Percentiles rank a stretch among this genome's conserved stretches.
phyloP scores from a whole-genome alignment of 2,329 filamentous ascomycete genomes.

The Xylariaceae sp. region DNA sequence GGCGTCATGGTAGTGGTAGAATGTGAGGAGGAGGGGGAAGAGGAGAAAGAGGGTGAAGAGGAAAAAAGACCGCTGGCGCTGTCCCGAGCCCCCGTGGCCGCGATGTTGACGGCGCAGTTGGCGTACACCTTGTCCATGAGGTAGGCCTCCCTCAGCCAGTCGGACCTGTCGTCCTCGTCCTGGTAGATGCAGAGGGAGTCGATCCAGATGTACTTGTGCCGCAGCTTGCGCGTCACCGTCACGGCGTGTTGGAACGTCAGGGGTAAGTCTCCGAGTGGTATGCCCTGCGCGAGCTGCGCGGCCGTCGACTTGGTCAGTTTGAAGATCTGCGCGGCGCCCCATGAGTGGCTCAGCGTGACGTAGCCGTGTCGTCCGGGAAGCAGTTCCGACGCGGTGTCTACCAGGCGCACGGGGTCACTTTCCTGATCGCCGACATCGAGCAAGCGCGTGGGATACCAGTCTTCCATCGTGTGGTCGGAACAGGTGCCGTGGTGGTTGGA shows the following conservation, averaged over 20 bases:
- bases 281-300: not conserved
- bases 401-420: not conserved
- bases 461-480: too few relatives aligned
- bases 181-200: slow-evolving; percentile 16
- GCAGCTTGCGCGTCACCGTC: slow-evolving; percentile 2
- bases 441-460: slow-evolving; percentile 3
- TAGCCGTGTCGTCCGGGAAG: not conserved
- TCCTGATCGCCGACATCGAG: not conserved
- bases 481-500: not conserved
- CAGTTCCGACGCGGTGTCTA: not conserved
- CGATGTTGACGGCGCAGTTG: slow-evolving; percentile 6
- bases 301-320: not conserved
- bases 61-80: slow-evolving; percentile 2
- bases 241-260: slow-evolving; percentile 8
- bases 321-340: not conserved
- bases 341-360: slow-evolving; percentile 6
- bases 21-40: too few relatives aligned
- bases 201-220: slow-evolving; percentile 12
- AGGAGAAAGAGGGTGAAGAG: too few relatives aligned
- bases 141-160: slow-evolving; percentile 7
- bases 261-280: not conserved
- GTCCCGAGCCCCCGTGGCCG: slow-evolving; percentile 1
- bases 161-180: slow-evolving; percentile 5
- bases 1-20: too few relatives aligned
- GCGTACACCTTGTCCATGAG: slow-evolving; percentile 8